These are phyloP conservation scores for Agaricus subrufescens DNA, from an alignment of 768 basidiomycete genomes.

Conservation along the genomic window DNA sequence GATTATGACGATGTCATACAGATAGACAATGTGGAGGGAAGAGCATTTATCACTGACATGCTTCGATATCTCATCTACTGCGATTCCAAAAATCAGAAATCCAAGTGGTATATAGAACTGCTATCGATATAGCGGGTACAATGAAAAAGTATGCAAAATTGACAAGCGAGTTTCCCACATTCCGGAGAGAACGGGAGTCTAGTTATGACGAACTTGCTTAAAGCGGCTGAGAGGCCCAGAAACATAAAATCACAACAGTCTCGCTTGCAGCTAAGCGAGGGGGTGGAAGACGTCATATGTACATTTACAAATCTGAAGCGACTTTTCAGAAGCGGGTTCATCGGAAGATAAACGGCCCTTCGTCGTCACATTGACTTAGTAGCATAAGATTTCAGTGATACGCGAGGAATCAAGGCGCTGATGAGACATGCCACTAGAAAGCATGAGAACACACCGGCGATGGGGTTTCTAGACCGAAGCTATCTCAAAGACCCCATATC, in stretches of 20 bases:
- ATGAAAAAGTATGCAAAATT: neutral
- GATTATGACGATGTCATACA: neutral
- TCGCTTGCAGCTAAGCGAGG: conserved; percentile 9
- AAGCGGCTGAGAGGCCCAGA: neutral
- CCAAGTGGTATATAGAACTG: neutral
- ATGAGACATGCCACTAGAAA: neutral
- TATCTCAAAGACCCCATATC: too few relatives aligned
- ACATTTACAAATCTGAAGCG: neutral
- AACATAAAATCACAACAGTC: neutral
- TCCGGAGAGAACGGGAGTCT: conserved; percentile 6
- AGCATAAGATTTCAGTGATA: neutral
- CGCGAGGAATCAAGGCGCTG: neutral
- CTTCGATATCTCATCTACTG: too few relatives aligned
- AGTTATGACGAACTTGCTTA: too few relatives aligned
- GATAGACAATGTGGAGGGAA: neutral
- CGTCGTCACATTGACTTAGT: conserved; percentile 1
- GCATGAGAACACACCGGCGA: neutral
- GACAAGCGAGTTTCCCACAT: neutral
- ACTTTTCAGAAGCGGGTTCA: conserved; percentile 2
- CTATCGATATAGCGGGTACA: neutral
- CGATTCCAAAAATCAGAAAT: neutral
- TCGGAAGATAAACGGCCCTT: conserved; percentile 5
- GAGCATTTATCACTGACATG: neutral
- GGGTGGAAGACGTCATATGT: neutral
- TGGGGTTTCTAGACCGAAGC: neutral